Conservation (phyloP, 176 grass and related monocot species). For the Carex cristatella region DNA sequence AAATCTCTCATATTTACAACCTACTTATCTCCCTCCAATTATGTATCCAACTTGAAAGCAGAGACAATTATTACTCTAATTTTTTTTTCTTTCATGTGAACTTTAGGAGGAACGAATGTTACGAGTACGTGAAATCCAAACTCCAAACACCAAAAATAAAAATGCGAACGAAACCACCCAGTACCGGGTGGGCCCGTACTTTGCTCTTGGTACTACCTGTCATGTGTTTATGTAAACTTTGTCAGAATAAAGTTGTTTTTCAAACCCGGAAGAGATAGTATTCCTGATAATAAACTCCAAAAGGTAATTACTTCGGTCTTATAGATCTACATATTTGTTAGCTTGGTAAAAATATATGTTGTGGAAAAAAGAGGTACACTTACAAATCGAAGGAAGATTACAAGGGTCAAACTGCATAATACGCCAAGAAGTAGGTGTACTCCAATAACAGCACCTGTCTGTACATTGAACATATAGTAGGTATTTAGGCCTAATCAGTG, state of each 20-base stretch:
- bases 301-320: neutral
- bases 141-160: slow-evolving; percentile 86
- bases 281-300: neutral
- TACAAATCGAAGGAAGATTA: slow-evolving; percentile 92
- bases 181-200: slow-evolving; percentile 54
- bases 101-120: slow-evolving; percentile 45
- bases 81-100: neutral
- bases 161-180: slow-evolving; percentile 71
- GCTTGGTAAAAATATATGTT: slow-evolving; percentile 10
- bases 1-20: slow-evolving; percentile 13
- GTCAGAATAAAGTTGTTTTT: neutral
- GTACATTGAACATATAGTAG: slow-evolving; percentile 26
- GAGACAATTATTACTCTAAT: neutral
- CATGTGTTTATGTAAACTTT: neutral
- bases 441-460: slow-evolving; percentile 68
- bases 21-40: slow-evolving; percentile 22
- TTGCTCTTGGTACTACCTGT: slow-evolving; percentile 65
- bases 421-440: slow-evolving; percentile 76
- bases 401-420: slow-evolving; percentile 59
- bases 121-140: slow-evolving; percentile 74
- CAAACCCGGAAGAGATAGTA: neutral
- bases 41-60: slow-evolving; percentile 2
- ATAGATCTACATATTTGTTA: neutral
- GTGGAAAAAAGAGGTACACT: slow-evolving; percentile 30
- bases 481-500: neutral